These are phyloP conservation scores for Glebionis coronaria DNA, from an alignment of 129 eudicot species.

Conservation along the genomic window DNA sequence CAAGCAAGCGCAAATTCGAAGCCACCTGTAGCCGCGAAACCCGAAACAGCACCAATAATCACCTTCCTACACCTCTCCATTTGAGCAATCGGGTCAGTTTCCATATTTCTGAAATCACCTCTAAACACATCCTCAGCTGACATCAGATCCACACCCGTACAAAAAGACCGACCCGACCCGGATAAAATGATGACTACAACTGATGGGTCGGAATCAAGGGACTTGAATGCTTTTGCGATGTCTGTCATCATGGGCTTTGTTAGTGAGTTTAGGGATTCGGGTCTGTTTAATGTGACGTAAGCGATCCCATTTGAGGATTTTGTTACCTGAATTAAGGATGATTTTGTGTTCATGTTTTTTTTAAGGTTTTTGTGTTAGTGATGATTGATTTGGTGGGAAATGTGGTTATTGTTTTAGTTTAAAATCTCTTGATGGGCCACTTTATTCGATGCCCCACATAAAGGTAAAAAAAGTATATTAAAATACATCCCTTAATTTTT, in stretches of 20 bases:
- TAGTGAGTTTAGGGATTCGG: slow-evolving; percentile 74
- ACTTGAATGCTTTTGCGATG: slow-evolving; percentile 64
- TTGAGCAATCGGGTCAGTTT: slow-evolving; percentile 70
- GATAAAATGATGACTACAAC: slow-evolving; percentile 70
- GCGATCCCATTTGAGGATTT: slow-evolving; percentile 61
- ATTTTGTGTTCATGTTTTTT: slow-evolving; percentile 6
- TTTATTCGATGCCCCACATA: too few relatives aligned
- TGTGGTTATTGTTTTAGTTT: too few relatives aligned
- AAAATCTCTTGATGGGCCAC: too few relatives aligned
- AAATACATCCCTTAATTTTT: too few relatives aligned
- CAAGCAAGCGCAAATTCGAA: slow-evolving; percentile 94
- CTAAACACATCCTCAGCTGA: slow-evolving; percentile 95
- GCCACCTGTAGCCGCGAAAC: slow-evolving; percentile 94
- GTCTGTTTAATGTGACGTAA: slow-evolving; percentile 69
- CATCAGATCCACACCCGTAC: slow-evolving; percentile 95
- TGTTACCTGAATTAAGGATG: slow-evolving; percentile 49
- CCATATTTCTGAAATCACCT: slow-evolving; percentile 79
- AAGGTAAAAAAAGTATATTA: too few relatives aligned
- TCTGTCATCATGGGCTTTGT: slow-evolving; percentile 70
- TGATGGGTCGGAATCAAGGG: slow-evolving; percentile 59
- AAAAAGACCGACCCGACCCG: slow-evolving; percentile 86
- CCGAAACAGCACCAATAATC: slow-evolving; percentile 80
- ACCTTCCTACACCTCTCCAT: slow-evolving; percentile 87
- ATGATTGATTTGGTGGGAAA: slow-evolving; percentile 26
- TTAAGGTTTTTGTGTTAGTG: too few relatives aligned